Evolutionary conservation across 768 basidiomycete species (phyloP).

Genomic region (Kwoniella botswanensis): DNA sequence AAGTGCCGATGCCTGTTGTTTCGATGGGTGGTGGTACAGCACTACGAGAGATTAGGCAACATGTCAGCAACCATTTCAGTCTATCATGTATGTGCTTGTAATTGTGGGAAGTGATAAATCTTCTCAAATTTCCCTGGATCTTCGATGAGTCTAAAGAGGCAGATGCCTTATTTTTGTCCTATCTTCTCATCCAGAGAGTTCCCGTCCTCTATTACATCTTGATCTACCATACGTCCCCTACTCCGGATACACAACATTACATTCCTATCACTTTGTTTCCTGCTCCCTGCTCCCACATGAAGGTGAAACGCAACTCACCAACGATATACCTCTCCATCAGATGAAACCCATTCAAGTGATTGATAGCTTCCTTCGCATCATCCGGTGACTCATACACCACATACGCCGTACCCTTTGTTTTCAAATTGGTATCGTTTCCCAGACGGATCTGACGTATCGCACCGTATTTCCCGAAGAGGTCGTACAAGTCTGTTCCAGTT

Average conservation of each 20-base stretch:
- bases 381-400: conserved; percentile 64
- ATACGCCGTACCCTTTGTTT: conserved; percentile 94
- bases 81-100: neutral
- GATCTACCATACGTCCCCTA: too few species aligned
- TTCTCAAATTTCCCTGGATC: too few species aligned
- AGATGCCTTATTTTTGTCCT: too few species aligned
- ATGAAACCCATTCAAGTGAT: conserved; percentile 97
- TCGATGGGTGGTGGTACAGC: conserved; percentile 96
- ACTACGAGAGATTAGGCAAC: conserved; percentile 61
- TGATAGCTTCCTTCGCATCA: conserved; percentile 94
- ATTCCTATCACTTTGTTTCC: too few species aligned
- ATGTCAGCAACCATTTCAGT: neutral
- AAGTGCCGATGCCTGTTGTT: conserved; percentile 83
- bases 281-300: too few species aligned
- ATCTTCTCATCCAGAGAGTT: too few species aligned
- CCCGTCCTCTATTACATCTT: too few species aligned
- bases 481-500: conserved; percentile 86
- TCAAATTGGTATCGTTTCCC: conserved; percentile 76
- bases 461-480: conserved; percentile 96
- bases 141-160: too few species aligned
- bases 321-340: conserved; percentile 98
- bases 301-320: conserved; percentile 55
- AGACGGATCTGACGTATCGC: conserved; percentile 93
- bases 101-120: neutral
- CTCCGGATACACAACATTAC: too few species aligned